Evolutionary conservation across 805 yeast genomes (phyloP), one percentile per base, ranked within the genome.

Genomic region (Pichia cephalocereana): DNA sequence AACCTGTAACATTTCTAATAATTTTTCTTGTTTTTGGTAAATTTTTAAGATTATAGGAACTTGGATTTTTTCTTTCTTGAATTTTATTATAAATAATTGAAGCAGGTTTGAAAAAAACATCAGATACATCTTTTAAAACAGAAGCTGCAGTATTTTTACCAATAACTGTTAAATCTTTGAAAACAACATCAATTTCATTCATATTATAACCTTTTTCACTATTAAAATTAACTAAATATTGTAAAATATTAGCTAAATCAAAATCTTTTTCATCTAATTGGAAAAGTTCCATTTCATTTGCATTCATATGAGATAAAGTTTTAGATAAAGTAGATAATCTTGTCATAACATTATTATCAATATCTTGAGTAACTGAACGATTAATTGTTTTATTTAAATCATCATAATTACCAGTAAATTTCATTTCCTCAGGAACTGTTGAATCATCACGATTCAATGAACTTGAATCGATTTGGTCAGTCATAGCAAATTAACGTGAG

Each of bases 91-190:
- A 42, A 2, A 57, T 31, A 31, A 46, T 45, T 10, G 50, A 43
- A 19, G 56, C 5, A 2, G 66, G 66, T 37, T 55, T 56, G 54
- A 74, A 69, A 4, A 64, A 56, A 5, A 77, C 69, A 51, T 79
- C 79, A 15, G 67, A 62, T 23, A 71, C 70, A 26, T 81, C 75
- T 23, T 68, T 66, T 23, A 68, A 65, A 50, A 69, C 61, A 0
- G 79, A 62, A 45, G 75, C 70, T 9, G 74, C 61, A 44, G 71
- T 69, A 54, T 77, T 79, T 40, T 69, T 64, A 45, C 82, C 83
- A 45, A 56, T 60, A 17, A 71, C 72, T 14, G 68, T 58, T 39
- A 76, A 58, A 53, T 64, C 56, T 57, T 74, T 70, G 3, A 64
- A 54, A 4, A 79, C 57, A 3, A 78, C 70, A 51, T 79, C 80